Conservation (phyloP, 106 monocot genomes). For the Acorus calamus region DNA sequence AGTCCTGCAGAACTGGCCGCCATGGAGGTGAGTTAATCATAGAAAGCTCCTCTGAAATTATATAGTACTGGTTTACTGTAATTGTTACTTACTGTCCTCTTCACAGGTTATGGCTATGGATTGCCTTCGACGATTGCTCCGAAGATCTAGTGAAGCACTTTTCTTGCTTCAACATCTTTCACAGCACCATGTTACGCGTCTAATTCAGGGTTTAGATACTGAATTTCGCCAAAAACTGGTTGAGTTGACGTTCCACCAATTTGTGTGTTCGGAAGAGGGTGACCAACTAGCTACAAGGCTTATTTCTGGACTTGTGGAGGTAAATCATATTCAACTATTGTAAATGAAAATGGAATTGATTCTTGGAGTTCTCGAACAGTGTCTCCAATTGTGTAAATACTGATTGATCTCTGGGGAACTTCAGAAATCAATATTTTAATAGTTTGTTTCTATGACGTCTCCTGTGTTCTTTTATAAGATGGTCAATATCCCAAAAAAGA, state of each 20-base stretch:
- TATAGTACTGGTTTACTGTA: too few relatives aligned
- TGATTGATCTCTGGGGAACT: too few relatives aligned
- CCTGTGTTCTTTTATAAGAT: too few relatives aligned
- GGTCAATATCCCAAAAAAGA: too few relatives aligned
- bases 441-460: too few relatives aligned
- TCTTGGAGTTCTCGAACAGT: too few relatives aligned
- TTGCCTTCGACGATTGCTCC: slow-evolving; percentile 85
- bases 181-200: slow-evolving; percentile 73
- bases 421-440: too few relatives aligned
- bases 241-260: slow-evolving; percentile 77
- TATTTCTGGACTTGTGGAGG: slow-evolving; percentile 92
- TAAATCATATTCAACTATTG: slow-evolving; percentile 12
- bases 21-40: slow-evolving; percentile 60
- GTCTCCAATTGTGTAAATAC: too few relatives aligned
- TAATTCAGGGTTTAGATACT: slow-evolving; percentile 66
- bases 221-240: slow-evolving; percentile 45
- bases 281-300: slow-evolving; percentile 77
- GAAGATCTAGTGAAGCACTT: slow-evolving; percentile 92
- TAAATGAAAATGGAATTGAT: too few relatives aligned
- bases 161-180: slow-evolving; percentile 85
- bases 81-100: neutral
- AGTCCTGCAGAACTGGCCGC: slow-evolving; percentile 74
- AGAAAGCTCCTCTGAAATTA: too few relatives aligned
- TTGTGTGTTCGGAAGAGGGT: slow-evolving; percentile 92
- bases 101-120: slow-evolving; percentile 91